phyloP scores from a whole-genome alignment of 2,329 filamentous ascomycete genomes.

The Talaromyces amestolkiae region DNA sequence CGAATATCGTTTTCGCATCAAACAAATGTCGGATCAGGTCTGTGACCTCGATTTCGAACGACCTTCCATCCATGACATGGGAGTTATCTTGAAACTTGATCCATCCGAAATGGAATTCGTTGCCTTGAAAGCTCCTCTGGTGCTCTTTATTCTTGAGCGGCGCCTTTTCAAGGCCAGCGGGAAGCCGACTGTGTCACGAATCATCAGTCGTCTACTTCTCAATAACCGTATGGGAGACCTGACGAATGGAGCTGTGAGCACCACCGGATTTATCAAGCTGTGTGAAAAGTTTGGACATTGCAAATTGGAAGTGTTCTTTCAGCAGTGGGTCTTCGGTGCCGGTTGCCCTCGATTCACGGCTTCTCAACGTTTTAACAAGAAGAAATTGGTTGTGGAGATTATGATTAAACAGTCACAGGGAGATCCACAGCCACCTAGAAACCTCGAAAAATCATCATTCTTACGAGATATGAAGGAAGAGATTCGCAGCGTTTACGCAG shows the following conservation, averaged over 20 bases:
- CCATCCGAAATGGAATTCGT: slow-evolving; percentile 87
- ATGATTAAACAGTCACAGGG: slow-evolving; percentile 74
- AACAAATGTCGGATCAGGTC: slow-evolving; percentile 75
- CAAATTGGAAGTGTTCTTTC: slow-evolving; percentile 85
- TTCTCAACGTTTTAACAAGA: slow-evolving; percentile 93
- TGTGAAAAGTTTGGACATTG: slow-evolving; percentile 88
- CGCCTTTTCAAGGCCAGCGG: slow-evolving; percentile 84
- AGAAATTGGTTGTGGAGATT: slow-evolving; percentile 91
- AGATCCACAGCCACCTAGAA: slow-evolving; percentile 54
- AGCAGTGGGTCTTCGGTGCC: slow-evolving; percentile 84
- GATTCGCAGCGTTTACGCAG: slow-evolving; percentile 65
- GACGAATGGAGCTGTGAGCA: slow-evolving; percentile 66
- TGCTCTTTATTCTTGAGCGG: slow-evolving; percentile 91
- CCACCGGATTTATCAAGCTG: slow-evolving; percentile 72
- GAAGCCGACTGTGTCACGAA: slow-evolving; percentile 76
- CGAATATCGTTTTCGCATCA: slow-evolving; percentile 87
- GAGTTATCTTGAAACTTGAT: slow-evolving; percentile 73
- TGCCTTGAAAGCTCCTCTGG: slow-evolving; percentile 81
- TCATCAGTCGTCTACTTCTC: slow-evolving; percentile 80
- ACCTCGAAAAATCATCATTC: slow-evolving; percentile 72
- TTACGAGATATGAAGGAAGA: slow-evolving; percentile 82
- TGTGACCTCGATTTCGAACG: slow-evolving; percentile 77
- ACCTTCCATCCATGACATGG: slow-evolving; percentile 78
- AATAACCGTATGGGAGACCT: slow-evolving; percentile 82
- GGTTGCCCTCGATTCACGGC: slow-evolving; percentile 88